Base-by-base conservation (phyloP, 1,284 basidiomycete genomes). In the Ustilago lituana region DNA sequence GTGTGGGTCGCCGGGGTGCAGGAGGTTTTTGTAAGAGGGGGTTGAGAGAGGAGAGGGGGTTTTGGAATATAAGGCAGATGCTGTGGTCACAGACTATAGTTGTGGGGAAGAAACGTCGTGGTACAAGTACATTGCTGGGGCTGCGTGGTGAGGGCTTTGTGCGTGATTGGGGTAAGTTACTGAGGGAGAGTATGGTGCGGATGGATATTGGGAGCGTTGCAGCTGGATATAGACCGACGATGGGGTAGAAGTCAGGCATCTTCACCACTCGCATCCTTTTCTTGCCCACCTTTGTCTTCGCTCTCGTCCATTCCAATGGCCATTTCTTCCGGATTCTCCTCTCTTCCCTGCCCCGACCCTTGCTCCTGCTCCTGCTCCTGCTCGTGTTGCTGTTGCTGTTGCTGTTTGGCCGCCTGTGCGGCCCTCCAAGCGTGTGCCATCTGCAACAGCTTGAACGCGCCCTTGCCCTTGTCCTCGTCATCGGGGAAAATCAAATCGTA, bases 1-100 rank as follows among this genome's bases (percentile, higher is more conserved):
- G 14, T 85, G 84, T 69, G 84, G 84, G 23, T 81, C 81, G 11
- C 55, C 76, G 2, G 79, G 80, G 15, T 84, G 84, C 33, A 63
- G 80, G 17, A 33, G 76, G 6, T 79, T 69, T 48, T 57, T 81
- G 54, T 81, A 63, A 12, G 7, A 29, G 6, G 27, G n/a, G n/a
- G n/a, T n/a, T n/a, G n/a, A n/a, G n/a, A n/a, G n/a, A n/a, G n/a
- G n/a, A n/a, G n/a, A n/a, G n/a, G n/a, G n/a, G n/a, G n/a, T n/a
- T n/a, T n/a, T n/a, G n/a, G n/a, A n/a, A n/a, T n/a, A n/a, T n/a
- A n/a, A n/a, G n/a, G n/a, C n/a, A n/a, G n/a, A n/a, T n/a, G n/a
- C n/a, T n/a, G n/a, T n/a, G n/a, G n/a, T n/a, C n/a, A n/a, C n/a
- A n/a, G n/a, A n/a, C n/a, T n/a, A n/a, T n/a, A n/a, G n/a, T n/a